These are phyloP conservation scores for Sphagnum magellanicum DNA, from an alignment of 228 moss, liverwort and hornwort species.

Conservation along the genomic window DNA sequence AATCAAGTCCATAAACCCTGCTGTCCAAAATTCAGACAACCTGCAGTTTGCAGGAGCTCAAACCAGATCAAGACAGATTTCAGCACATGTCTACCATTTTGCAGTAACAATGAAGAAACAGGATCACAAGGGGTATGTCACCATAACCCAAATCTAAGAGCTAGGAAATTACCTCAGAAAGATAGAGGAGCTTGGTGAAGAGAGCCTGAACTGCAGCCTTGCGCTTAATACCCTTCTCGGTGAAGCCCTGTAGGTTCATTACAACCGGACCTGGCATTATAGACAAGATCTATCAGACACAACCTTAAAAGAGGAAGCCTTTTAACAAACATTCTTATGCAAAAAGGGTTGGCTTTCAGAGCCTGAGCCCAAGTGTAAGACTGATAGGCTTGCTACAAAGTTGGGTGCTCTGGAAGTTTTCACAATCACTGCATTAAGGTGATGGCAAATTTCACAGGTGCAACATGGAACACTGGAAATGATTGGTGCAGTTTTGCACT, in stretches of 20 bases:
- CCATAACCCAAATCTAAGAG: no score
- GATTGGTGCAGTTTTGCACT: no score
- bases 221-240: slow-evolving; percentile 92
- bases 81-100: neutral
- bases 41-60: neutral
- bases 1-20: no score
- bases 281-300: neutral
- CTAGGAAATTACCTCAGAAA: slow-evolving; percentile 58
- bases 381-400: neutral
- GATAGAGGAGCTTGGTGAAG: slow-evolving; percentile 90
- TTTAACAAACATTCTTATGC: neutral
- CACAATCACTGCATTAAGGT: no score
- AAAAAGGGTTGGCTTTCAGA: no score
- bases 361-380: no score
- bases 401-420: neutral
- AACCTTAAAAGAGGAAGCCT: neutral
- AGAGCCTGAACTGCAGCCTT: slow-evolving; percentile 94
- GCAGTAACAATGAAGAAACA: slow-evolving; percentile 1
- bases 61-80: neutral
- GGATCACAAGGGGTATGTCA: neutral
- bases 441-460: no score
- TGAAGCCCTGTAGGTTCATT: slow-evolving; percentile 87
- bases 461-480: no score
- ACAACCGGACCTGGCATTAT: slow-evolving; percentile 70
- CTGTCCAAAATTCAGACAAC: neutral